Evolutionary conservation across 2,329 filamentous ascomycete genomes (phyloP).

Genomic region (Fusarium sp.): DNA sequence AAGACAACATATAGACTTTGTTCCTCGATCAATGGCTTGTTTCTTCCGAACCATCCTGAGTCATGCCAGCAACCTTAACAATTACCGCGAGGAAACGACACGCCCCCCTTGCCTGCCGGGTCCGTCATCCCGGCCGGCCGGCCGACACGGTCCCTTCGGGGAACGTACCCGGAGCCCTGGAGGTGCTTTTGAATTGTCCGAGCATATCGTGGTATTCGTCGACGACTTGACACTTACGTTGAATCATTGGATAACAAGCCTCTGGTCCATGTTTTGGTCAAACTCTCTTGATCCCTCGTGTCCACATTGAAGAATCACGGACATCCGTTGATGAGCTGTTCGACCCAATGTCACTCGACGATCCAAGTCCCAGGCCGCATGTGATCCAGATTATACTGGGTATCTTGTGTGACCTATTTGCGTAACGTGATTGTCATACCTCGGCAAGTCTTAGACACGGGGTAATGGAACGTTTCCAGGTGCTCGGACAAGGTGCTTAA

Average conservation of each 20-base stretch:
- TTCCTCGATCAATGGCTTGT: constrained; percentile 16
- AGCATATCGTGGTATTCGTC: constrained; percentile 11
- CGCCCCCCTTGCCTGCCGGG: constrained; percentile 35
- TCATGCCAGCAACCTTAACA: constrained; percentile 24
- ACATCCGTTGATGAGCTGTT: constrained; percentile 13
- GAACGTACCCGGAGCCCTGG: constrained; percentile 31
- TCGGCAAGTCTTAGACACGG: constrained; percentile 33
- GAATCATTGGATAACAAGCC: constrained; percentile 9
- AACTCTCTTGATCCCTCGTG: constrained; percentile 23
- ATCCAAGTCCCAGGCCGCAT: constrained; percentile 6
- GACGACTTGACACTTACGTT: constrained; percentile 8
- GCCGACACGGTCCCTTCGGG: constrained; percentile 39
- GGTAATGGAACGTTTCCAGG: constrained; percentile 43
- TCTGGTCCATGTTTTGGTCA: constrained; percentile 5
- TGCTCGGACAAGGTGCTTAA: constrained; percentile 31
- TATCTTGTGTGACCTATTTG: constrained; percentile 18
- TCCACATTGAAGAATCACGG: constrained; percentile 6
- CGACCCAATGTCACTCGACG: constrained; percentile 12
- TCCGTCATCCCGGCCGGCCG: constrained; percentile 36
- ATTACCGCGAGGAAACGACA: constrained; percentile 6
- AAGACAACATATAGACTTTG: constrained; percentile 12
- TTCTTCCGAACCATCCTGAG: constrained; percentile 25
- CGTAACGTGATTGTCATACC: constrained; percentile 21
- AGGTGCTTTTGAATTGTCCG: constrained; percentile 20
- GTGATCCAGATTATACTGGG: constrained; percentile 18